Base-by-base conservation (phyloP, 2,329 filamentous ascomycete species). In the Nectriaceae sp. region DNA sequence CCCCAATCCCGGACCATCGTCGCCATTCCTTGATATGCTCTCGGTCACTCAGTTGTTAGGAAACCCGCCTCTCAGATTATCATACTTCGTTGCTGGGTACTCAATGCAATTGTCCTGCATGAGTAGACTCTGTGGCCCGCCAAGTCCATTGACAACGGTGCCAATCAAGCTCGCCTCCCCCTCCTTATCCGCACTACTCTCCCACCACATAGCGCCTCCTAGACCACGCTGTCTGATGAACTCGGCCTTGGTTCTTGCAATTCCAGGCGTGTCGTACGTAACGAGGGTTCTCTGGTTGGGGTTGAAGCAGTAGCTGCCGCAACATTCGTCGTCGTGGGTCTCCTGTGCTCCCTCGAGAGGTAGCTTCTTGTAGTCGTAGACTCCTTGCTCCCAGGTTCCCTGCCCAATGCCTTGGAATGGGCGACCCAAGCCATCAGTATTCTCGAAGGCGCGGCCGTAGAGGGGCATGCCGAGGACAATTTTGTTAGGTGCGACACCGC, bases 151-250 rank as follows among this genome's bases (percentile, higher is more conserved):
- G 1, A 88, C 81, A 15, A 86, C 83, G 13, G 79, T 84, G 5
- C 69, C 72, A 46, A 92, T 90, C 63, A 97, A 66, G 59, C 89
- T 93, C 44, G 78, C 70, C 0, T 77, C 73, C 0, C 83, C 84
- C 3, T 70, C 65, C 64, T 84, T 85, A 66, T 97, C 93, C 1
- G 82, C 85, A 62, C 87, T 93, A 60, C 84, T 89, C 73, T 97
- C 92, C 91, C 91, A 96, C 90, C 90, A 97, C 92, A 97, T 97
- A n/a, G 81, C 90, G 16, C 93, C 93, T 2, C 91, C 92, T 0
- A 97, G 78, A 0, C 82, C 76, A 38, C 78, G 73, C 18, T 80
- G 67, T 63, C 76, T 80, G 63, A 97, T 82, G 66, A 84, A 96
- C 11, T 80, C 72, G 2, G 85, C 84, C 75, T 97, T 97, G 56